Evolutionary conservation across 148 eudicot species (phyloP).

Genomic region (Rhododendron ferrugineum): DNA sequence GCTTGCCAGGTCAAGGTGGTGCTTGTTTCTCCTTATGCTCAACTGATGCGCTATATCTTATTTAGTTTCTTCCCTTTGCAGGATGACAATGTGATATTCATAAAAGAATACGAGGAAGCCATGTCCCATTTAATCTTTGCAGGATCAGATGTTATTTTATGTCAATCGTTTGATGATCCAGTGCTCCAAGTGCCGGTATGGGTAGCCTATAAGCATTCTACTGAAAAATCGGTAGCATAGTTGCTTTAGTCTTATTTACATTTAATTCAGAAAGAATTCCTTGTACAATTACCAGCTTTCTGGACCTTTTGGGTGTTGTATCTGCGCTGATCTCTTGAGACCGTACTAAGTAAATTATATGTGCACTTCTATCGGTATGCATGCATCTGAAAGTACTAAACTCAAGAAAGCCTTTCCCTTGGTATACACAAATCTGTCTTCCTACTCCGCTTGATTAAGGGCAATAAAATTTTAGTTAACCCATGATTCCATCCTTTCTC

Average conservation of each 20-base stretch:
- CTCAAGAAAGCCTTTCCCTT: not conserved
- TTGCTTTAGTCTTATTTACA: not conserved
- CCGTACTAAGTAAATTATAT: not conserved
- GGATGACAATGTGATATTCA: slow-evolving; percentile 47
- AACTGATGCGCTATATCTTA: not conserved
- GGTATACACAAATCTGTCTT: not conserved
- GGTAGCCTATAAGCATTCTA: not conserved
- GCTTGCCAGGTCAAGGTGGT: not conserved
- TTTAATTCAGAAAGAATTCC: not conserved
- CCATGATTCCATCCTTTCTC: not conserved
- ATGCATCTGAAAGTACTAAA: not conserved
- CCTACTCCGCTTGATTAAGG: not conserved
- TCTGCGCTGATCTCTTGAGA: not conserved
- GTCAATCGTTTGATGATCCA: slow-evolving; percentile 53
- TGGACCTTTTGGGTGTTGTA: not conserved
- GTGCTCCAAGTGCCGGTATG: slow-evolving; percentile 59
- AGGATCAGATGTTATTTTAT: slow-evolving; percentile 56
- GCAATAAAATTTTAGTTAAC: not conserved
- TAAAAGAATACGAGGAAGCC: slow-evolving; percentile 47
- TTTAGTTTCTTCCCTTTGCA: slow-evolving; percentile 13
- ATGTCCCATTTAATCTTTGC: slow-evolving; percentile 48
- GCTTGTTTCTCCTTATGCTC: slow-evolving; percentile 6
- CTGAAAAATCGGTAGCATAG: slow-evolving; percentile 2
- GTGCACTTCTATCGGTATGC: not conserved
- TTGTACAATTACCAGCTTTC: not conserved